phyloP scores from a whole-genome alignment of 352 stramenopile genomes.

The Peronospora destructor region DNA sequence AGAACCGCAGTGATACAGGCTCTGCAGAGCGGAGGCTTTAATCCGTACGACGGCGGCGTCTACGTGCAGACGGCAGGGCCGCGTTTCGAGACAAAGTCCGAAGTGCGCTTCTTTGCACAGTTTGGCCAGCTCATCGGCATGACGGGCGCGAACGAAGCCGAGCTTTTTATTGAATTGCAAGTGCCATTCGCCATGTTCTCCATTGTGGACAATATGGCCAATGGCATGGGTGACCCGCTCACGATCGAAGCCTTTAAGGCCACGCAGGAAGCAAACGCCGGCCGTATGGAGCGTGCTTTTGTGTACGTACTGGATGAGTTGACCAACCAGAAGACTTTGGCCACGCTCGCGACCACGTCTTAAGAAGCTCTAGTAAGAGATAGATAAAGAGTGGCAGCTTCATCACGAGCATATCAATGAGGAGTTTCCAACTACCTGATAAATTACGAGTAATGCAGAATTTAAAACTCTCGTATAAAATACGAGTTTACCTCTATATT shows the following conservation, averaged over 20 bases:
- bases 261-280: conserved; percentile 66
- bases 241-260: conserved; percentile 77
- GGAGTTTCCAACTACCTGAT: too few species aligned
- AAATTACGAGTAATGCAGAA: too few species aligned
- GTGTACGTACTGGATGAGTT: conserved; percentile 53
- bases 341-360: conserved; percentile 16
- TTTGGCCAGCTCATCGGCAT: conserved; percentile 85
- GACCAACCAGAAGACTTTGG: conserved; percentile 25
- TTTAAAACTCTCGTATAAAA: too few species aligned
- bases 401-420: neutral
- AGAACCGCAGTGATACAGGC: conserved; percentile 42
- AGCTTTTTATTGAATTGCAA: conserved; percentile 75
- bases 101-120: conserved; percentile 85
- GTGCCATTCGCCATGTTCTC: conserved; percentile 82
- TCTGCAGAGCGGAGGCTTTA: conserved; percentile 36
- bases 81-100: conserved; percentile 87
- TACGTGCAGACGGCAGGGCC: conserved; percentile 84
- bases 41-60: conserved; percentile 64
- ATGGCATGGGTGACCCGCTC: conserved; percentile 73
- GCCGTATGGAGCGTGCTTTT: conserved; percentile 61
- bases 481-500: too few species aligned
- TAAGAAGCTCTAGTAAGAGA: neutral
- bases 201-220: conserved; percentile 86
- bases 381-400: conserved; percentile 1
- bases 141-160: conserved; percentile 83